These are phyloP conservation scores for Colletotrichum plurivorum DNA, from an alignment of 2,329 filamentous ascomycete genomes.

Conservation along the genomic window DNA sequence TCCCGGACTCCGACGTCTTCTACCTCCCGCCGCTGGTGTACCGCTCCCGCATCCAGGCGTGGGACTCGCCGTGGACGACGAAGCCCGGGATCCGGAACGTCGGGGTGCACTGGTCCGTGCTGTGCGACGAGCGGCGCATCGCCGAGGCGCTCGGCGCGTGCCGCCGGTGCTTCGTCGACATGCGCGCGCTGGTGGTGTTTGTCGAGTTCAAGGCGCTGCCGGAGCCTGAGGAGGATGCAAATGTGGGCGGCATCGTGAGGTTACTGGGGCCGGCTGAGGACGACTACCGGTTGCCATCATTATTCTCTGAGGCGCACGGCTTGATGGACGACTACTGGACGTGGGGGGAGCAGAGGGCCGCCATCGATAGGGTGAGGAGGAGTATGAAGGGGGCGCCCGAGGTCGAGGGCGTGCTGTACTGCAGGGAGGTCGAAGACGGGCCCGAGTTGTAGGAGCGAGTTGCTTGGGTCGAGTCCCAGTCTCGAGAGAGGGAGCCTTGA, in stretches of 20 bases:
- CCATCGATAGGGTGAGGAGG: slow-evolving; percentile 24
- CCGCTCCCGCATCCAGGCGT: slow-evolving; percentile 32
- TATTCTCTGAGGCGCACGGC: slow-evolving; percentile 24
- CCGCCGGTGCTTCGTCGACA: slow-evolving; percentile 20
- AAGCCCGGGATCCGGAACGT: slow-evolving; percentile 30
- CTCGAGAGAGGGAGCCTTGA: too few relatives aligned
- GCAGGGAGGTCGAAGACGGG: slow-evolving; percentile 25
- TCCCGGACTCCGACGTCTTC: slow-evolving; percentile 22
- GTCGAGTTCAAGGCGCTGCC: slow-evolving; percentile 34
- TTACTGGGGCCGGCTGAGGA: slow-evolving; percentile 18
- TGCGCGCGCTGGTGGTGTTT: slow-evolving; percentile 21
- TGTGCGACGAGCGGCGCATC: slow-evolving; percentile 34
- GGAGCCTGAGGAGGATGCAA: slow-evolving; percentile 23
- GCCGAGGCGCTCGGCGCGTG: slow-evolving; percentile 18
- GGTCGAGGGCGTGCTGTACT: slow-evolving; percentile 30
- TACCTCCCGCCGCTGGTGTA: slow-evolving; percentile 35
- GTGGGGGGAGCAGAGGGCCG: slow-evolving; percentile 30
- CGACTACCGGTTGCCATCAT: slow-evolving; percentile 25
- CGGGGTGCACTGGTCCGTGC: slow-evolving; percentile 34
- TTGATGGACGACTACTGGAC: slow-evolving; percentile 37
- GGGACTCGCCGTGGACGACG: slow-evolving; percentile 35
- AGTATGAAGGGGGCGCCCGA: slow-evolving; percentile 1
- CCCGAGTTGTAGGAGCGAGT: background rate
- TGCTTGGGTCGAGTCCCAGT: background rate
- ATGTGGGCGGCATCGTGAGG: slow-evolving; percentile 7